Base-by-base conservation (phyloP, 768 basidiomycete species). In the Phaffia australis region DNA sequence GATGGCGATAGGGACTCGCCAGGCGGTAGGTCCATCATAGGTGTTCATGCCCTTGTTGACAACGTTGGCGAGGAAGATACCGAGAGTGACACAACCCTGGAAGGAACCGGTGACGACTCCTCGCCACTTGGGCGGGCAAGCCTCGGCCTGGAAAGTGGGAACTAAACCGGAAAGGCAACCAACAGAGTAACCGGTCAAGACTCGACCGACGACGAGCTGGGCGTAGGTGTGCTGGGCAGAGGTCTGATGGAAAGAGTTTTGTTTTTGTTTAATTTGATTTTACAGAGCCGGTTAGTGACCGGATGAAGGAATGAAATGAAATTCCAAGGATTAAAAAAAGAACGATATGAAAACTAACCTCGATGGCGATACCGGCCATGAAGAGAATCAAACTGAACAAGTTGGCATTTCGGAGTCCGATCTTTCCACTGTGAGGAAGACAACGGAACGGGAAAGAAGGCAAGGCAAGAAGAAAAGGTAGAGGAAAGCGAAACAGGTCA, bases 11-110 rank as follows among this genome's bases (percentile, higher is more conserved):
- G 67, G 67, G 51, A 69, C 56, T 23, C 63, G 47, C 67, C 67
- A 69, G 18, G 62, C 46, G 18, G 55, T 51, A 32, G 62, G 11
- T 50, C 67, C 67, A 18, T 9, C 47, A 48, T 69, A 60, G 19
- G 29, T 19, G 16, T 57, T 42, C 62, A 64, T 69, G 23, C 67
- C 61, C 50, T 63, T 46, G 63, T 69, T 69, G 50, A 47, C 32
- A 32, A 32, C 35, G 58, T 69, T 69, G 67, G 56, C 29, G 50
- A 69, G 62, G 67, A 69, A 69, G 67, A 69, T 69, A 32, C 67
- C 67, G 51, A 69, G 67, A 25, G 67, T 69, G 25, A 69, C 67
- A n/a, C 61, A 69, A n/a, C 67, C 67, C 57, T 69, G 67, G 67
- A 69, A 69, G 16, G 57, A 59, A 48, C 67, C 67, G 30, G 67